Evolutionary conservation across 2,329 filamentous ascomycete species (phyloP).

Genomic region (Claviceps citrina): DNA sequence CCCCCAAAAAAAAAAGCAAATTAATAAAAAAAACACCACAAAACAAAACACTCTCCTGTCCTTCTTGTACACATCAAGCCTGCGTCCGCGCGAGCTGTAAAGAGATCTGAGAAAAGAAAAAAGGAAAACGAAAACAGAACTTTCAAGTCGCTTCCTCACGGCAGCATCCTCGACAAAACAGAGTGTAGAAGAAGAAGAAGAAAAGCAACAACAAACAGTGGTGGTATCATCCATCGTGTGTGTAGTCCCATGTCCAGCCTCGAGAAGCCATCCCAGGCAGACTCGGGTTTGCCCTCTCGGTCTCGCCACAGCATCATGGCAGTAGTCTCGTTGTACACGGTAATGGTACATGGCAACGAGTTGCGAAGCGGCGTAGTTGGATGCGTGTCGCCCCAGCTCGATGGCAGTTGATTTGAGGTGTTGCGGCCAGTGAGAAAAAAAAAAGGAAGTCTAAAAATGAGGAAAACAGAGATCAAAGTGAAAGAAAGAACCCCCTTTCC

Average conservation of each 20-base stretch:
- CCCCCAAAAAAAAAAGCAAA: too few relatives aligned
- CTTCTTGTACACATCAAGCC: constrained; percentile 2
- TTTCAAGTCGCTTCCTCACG: constrained; percentile 4
- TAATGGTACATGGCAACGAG: constrained; percentile 10
- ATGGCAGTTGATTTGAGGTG: too few relatives aligned
- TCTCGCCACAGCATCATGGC: constrained; percentile 8
- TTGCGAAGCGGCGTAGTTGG: too few relatives aligned
- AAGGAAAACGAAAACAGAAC: not conserved
- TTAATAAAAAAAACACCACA: too few relatives aligned
- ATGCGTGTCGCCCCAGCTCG: too few relatives aligned
- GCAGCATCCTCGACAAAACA: constrained; percentile 13
- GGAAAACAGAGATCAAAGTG: too few relatives aligned
- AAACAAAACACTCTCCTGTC: not conserved
- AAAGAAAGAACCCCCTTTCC: too few relatives aligned
- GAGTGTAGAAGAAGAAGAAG: constrained; percentile 3
- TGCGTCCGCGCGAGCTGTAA: not conserved
- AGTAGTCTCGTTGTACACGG: constrained; percentile 15
- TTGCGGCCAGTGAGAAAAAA: too few relatives aligned
- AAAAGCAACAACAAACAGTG: not conserved
- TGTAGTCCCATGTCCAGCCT: constrained; percentile 18
- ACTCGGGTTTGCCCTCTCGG: constrained; percentile 8
- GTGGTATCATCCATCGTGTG: constrained; percentile 18
- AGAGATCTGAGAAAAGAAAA: not conserved
- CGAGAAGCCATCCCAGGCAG: constrained; percentile 11
- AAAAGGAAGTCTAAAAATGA: too few relatives aligned